Base-by-base conservation (phyloP, 73 alveolate species). In the Paramecium caudatum region DNA sequence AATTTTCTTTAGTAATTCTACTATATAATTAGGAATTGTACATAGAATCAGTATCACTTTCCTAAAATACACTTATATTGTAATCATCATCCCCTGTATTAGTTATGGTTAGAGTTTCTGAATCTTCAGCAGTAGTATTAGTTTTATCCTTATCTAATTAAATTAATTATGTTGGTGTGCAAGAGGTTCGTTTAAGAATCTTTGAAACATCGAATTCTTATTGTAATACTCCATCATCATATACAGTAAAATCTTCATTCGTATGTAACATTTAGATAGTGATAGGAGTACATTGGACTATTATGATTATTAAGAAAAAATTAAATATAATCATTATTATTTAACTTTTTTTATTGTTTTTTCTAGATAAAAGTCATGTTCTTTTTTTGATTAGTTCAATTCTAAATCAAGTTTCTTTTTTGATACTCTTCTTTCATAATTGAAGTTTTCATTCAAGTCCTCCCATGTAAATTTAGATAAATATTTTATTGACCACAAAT, bases 391-490 rank as follows among this genome's bases (percentile, higher is more conserved):
- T 39, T 62, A 46, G 30, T 86, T 47, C 36, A 62, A 17, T 41
- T 86, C 93, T 21, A 62, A 25, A 43, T 65, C 80, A 25, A 86
- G 45, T 33, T 63, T 86, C 47, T 86, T 55, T 25, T 86, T 86
- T 23, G 33, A 41, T 4, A 86, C 63, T 25, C 90, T 61, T 6
- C 80, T 86, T 23, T 84, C 78, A 39, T 84, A 84, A 63, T 86
- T 63, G 27, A 86, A 39, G 61, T 96, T 96, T 91, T 96, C 99
- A 48, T 95, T 95, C 78, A 98, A 94, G 82, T 97, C 91, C 55
- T 96, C 97, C 99, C 99, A 98, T 90, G 96, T 98, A 83, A 98
- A 97, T 91, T 93, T 95, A 46, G 98, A 96, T 47, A 97, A 94
- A 94, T 97, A 98, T 91, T 94, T 94, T 46, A 97, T 95, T 78